Conservation (phyloP, 192 early-diverging fungal species). For the Dissophora ornata region DNA sequence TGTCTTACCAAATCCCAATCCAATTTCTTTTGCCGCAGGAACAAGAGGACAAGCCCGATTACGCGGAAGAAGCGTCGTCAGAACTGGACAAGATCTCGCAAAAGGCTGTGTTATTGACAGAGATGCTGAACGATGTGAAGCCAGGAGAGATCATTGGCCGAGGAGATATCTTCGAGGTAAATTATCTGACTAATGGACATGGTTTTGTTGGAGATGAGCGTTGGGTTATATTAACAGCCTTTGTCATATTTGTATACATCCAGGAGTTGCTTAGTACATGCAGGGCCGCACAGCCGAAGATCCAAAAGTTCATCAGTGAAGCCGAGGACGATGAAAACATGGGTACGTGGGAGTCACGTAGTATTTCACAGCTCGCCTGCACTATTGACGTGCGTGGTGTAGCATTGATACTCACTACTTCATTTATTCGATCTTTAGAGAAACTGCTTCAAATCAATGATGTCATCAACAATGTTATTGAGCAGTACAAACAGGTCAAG, state of each 20-base stretch:
- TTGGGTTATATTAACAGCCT: no score
- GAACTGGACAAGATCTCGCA: constrained; percentile 88
- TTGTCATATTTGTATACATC: no score
- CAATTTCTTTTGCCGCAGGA: constrained; percentile 20
- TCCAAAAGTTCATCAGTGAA: constrained; percentile 81
- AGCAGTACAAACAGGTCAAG: constrained; percentile 72
- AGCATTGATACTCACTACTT: no score
- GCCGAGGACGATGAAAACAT: constrained; percentile 81
- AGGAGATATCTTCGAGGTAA: constrained; percentile 65
- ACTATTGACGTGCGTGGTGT: no score
- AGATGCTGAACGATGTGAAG: constrained; percentile 81
- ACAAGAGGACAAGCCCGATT: constrained; percentile 77
- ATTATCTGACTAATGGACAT: no score
- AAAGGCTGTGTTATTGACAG: constrained; percentile 81
- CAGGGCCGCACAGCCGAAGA: constrained; percentile 77
- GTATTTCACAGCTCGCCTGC: no score
- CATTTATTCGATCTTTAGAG: constrained; percentile 49
- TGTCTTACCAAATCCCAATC: not conserved
- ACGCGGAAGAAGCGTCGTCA: constrained; percentile 82
- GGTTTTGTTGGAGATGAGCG: no score
- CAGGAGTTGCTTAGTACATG: constrained; percentile 78
- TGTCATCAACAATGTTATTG: constrained; percentile 83
- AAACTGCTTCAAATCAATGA: constrained; percentile 81
- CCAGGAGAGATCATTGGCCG: constrained; percentile 64
- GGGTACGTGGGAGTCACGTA: constrained; percentile 60